Evolutionary conservation across 1,139 yeast species (phyloP).

Genomic region (Geotrichum reessii): DNA sequence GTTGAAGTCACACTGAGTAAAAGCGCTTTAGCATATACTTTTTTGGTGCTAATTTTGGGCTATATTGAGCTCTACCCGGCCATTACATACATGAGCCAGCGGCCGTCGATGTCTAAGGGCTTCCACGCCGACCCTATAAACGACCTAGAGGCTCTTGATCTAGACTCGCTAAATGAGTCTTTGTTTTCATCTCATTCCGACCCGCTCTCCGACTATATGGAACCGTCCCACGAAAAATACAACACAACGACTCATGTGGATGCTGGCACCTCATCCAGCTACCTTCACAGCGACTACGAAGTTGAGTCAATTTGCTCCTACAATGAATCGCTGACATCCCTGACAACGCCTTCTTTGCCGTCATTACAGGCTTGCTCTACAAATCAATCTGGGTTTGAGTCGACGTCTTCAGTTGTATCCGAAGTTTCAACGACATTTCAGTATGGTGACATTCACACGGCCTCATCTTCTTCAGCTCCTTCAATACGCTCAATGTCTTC

Average conservation of each 20-base stretch:
- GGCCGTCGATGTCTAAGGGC: conserved; percentile 5
- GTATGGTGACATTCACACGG: conserved; percentile 5
- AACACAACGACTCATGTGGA: background rate
- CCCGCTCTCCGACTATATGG: background rate
- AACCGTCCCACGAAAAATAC: background rate
- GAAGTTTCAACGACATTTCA: conserved; percentile 8
- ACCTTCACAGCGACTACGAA: background rate
- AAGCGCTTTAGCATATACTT: background rate
- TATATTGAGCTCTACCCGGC: conserved; percentile 16
- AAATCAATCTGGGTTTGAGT: background rate
- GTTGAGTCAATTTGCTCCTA: background rate
- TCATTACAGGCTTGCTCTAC: conserved; percentile 6
- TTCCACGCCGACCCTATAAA: background rate
- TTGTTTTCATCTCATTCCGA: background rate
- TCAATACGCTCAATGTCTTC: conserved; percentile 8
- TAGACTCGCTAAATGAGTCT: background rate
- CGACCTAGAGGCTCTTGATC: conserved; percentile 7
- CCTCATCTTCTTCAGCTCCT: conserved; percentile 7
- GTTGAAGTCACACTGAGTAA: conserved; percentile 7
- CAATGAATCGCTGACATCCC: background rate
- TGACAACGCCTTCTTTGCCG: conserved; percentile 4
- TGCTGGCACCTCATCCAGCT: background rate
- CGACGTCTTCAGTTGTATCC: background rate
- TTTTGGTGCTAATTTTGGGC: conserved; percentile 2
- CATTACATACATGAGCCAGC: conserved; percentile 13